Evolutionary conservation across 2,329 filamentous ascomycete genomes (phyloP), one percentile per base, ranked within the genome.

Genomic region (Arthroderma sp.): DNA sequence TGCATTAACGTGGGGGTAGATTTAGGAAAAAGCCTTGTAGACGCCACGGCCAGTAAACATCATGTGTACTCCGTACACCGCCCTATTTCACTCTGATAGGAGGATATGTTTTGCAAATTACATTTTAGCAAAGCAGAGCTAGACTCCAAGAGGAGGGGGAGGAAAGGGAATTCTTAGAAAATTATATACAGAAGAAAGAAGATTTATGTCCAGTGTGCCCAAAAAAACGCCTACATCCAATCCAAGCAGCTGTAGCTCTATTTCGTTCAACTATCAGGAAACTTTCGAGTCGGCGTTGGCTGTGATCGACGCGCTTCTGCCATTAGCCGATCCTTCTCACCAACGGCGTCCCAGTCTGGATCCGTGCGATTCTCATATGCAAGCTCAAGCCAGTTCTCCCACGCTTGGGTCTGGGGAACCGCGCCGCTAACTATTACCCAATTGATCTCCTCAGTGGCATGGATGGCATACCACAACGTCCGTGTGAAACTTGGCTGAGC

Each of bases 401-500:
- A 84, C 58, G 77, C 71, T 0, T 69, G 63, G 0, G 80, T 82
- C 9, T 67, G 66, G 0, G 81, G 81, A 0, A 79, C 78, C 0
- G 78, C 76, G 11, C 78, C 75, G 53, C 74, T 77, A 41, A 74
- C 71, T 58, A 70, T 69, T 1, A 80, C 77, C 81, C 81, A 84
- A 2, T 74, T 75, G 0, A 72, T 78, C 23, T 70, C 70, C 63
- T 73, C 67, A 0, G 80, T 82, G 63, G 79, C 78, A 11, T 77
- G 73, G 51, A 84, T 81, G 1, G 79, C 80, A 61, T 76, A 81
- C 81, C 81, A 83, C 57, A 83, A 67, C 1, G 78, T 81, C 15
- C 77, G 68, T 0, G 81, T 84, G 62, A 77, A 83, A 57, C 74
- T 79, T 37, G 38, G 54, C 37, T 44, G 38, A 19, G 37, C 54